Base-by-base conservation (phyloP, 176 grass and related monocot genomes). In the Echinochloa phyllopogon region DNA sequence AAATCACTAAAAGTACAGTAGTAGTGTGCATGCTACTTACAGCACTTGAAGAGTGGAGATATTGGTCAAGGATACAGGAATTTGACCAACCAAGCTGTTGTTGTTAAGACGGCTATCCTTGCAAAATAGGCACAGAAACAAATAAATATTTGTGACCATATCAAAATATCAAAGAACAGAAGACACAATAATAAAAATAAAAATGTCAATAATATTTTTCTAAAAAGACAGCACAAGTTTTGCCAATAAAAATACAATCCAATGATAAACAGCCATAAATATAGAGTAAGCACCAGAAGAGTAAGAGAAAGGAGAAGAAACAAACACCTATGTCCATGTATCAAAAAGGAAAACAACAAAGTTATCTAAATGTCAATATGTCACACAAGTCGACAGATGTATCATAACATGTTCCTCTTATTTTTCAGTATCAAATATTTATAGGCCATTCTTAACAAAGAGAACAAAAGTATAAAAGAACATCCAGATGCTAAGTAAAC, bases 101-200 rank as follows among this genome's bases (percentile, higher is more conserved):
- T 95, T 95, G 74, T 95, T 95, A 66, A 95, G 85, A 84, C 93
- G 93, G 78, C 93, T 94, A 78, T 94, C 77, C 86, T 88, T 86
- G 70, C 87, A 91, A 50, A 55, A 55, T 61, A 95, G 16, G 75
- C 81, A 77, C 4, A 57, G 5, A 48, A 87, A 38, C 24, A 76
- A 90, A 83, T 63, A 82, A 59, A 78, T 50, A 81, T 78, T 74
- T 67, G 64, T 60, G 66, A 83, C 60, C 37, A 11, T 52, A 41
- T 41, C 56, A 2, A 79, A 79, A 60, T 75, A 76, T 86, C 17
- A 80, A 38, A 44, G 36, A 72, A 52, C 10, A 81, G 57, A 69
- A 68, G 50, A 15, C 27, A 72, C 29, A 40, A 14, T 15, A 9
- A 58, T 18, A 77, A 72, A 69, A 13, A 27, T 5, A 37, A 63